Evolutionary conservation across 108 stramenopile species (phyloP).

Genomic region (Tribonema minus): DNA sequence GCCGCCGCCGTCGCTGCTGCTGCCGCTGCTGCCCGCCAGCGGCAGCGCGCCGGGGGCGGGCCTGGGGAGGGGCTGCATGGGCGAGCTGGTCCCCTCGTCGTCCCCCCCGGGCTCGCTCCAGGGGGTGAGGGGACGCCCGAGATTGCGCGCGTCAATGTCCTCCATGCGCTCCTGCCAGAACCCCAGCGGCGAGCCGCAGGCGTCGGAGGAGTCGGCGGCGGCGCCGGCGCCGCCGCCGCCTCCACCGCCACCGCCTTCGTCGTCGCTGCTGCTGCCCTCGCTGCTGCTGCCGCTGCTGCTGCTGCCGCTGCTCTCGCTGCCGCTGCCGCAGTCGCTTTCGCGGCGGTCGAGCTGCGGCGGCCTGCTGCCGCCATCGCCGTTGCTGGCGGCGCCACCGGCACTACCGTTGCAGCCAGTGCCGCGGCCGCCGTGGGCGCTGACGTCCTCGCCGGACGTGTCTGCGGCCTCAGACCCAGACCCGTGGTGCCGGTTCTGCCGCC

Average conservation of each 20-base stretch:
- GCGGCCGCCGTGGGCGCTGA: background rate
- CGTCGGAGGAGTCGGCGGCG: background rate
- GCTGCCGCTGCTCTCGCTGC: background rate
- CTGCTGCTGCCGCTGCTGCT: background rate
- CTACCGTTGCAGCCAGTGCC: background rate
- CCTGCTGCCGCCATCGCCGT: background rate
- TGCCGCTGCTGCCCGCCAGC: background rate
- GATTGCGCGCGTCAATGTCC: slow-evolving; percentile 32
- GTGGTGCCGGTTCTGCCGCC: background rate
- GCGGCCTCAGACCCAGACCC: background rate
- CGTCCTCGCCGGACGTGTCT: background rate
- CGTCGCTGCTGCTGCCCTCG: background rate
- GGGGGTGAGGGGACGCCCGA: background rate
- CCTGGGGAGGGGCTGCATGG: too few species aligned
- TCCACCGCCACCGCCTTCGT: background rate
- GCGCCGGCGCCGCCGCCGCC: background rate
- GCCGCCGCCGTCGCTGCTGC: background rate
- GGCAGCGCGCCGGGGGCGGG: too few species aligned
- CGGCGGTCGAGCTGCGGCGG: background rate
- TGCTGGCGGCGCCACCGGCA: background rate
- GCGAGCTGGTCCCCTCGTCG: too few species aligned
- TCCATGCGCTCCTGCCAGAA: slow-evolving; percentile 29
- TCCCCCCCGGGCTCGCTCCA: slow-evolving; percentile 11
- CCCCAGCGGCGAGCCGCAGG: slow-evolving; percentile 8
- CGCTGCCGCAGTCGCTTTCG: background rate